A percentile compares a stretch with the other conserved stretches of the same genome.
Conservation (phyloP, 2,329 filamentous ascomycete species). For the Trichophyton simii region DNA sequence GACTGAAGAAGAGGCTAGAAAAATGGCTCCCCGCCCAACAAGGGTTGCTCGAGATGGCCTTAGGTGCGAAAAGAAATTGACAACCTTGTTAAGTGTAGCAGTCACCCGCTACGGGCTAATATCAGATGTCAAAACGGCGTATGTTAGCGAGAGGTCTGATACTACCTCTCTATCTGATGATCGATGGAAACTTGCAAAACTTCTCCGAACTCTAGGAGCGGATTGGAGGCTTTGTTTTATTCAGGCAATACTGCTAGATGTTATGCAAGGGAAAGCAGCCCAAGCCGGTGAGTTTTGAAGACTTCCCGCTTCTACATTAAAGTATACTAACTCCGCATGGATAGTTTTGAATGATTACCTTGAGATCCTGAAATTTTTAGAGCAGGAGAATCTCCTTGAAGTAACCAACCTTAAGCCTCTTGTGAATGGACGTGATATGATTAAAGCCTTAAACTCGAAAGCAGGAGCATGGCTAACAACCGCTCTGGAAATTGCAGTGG, state of each 20-base stretch:
- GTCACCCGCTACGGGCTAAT: constrained; percentile 53
- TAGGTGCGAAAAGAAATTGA: constrained; percentile 64
- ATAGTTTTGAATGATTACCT: constrained; percentile 40
- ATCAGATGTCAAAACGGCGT: constrained; percentile 41
- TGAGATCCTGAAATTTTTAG: constrained; percentile 41
- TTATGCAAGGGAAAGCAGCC: constrained; percentile 23
- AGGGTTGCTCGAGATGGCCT: constrained; percentile 64
- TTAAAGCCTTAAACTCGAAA: constrained; percentile 50
- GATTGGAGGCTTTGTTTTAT: constrained; percentile 31
- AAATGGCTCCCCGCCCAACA: constrained; percentile 46
- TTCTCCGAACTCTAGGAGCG: constrained; percentile 25
- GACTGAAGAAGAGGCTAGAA: constrained; percentile 33
- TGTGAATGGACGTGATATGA: constrained; percentile 64
- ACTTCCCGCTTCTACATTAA: not conserved
- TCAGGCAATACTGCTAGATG: constrained; percentile 30
- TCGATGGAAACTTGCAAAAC: constrained; percentile 26
- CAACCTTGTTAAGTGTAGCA: constrained; percentile 53
- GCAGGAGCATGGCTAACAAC: constrained; percentile 71
- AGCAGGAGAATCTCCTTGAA: constrained; percentile 36
- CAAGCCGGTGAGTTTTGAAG: constrained; percentile 21
- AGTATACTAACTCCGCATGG: not conserved
- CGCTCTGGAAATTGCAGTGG: constrained; percentile 66
- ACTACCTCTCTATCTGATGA: constrained; percentile 24
- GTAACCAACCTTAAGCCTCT: constrained; percentile 49
- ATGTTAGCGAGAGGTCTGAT: constrained; percentile 19